Conservation (phyloP, 2,329 filamentous ascomycete genomes). For the Cercospora citrullina region DNA sequence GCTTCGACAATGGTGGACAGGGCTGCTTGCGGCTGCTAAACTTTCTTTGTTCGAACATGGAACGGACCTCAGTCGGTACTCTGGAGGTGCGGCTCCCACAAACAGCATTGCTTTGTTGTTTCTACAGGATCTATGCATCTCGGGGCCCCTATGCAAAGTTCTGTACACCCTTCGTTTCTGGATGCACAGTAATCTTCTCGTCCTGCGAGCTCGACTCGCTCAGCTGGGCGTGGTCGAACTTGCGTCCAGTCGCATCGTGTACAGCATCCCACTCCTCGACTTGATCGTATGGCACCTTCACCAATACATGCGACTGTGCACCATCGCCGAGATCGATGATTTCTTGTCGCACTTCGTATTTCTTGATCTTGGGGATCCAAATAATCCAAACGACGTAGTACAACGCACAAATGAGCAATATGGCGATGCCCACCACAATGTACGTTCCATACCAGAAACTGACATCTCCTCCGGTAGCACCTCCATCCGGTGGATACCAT, state of each 20-base stretch:
- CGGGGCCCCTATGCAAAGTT: background rate
- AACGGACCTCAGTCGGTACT: background rate
- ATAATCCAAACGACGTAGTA: conserved; percentile 64
- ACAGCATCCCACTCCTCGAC: conserved; percentile 58
- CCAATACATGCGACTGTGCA: conserved; percentile 51
- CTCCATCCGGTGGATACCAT: conserved; percentile 67
- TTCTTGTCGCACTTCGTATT: conserved; percentile 59
- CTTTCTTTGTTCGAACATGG: background rate
- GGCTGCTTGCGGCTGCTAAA: background rate
- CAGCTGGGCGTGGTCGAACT: background rate
- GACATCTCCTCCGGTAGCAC: conserved; percentile 62
- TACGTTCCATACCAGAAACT: conserved; percentile 76
- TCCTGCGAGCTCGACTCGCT: conserved; percentile 13
- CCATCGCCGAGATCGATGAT: conserved; percentile 54
- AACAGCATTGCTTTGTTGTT: background rate
- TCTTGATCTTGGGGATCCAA: conserved; percentile 53
- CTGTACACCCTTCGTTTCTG: conserved; percentile 2
- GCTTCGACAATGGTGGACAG: background rate
- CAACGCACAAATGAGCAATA: conserved; percentile 60
- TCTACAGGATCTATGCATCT: background rate
- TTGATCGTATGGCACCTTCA: conserved; percentile 55
- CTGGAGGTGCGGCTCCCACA: background rate
- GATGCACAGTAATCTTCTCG: conserved; percentile 11
- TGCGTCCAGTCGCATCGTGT: conserved; percentile 51
- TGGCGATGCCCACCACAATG: conserved; percentile 61